A percentile compares a stretch with the other conserved stretches of the same genome.
These are phyloP conservation scores for Lactarius tabidus DNA, from an alignment of 768 basidiomycete species.

Conservation along the genomic window DNA sequence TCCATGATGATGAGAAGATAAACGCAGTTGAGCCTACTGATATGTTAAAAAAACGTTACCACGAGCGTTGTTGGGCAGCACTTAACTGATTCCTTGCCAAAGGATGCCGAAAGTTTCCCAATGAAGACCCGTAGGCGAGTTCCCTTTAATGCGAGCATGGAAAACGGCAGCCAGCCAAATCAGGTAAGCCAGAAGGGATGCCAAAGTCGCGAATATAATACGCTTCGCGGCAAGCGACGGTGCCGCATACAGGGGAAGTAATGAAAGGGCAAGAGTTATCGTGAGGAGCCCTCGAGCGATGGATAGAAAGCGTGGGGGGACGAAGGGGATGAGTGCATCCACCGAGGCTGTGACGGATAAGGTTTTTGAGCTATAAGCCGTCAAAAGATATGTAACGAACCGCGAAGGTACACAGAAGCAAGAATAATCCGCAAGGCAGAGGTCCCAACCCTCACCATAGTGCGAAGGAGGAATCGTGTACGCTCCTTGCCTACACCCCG, in stretches of 20 bases:
- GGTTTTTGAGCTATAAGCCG: constrained; percentile 15
- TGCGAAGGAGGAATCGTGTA: constrained; percentile 42
- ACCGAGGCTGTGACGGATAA: constrained; percentile 45
- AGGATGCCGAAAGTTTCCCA: constrained; percentile 45
- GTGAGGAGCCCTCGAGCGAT: constrained; percentile 41
- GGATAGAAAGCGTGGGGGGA: constrained; percentile 37
- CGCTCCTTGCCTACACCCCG: constrained; percentile 49
- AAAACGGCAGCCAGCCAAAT: constrained; percentile 53
- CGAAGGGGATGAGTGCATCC: constrained; percentile 46
- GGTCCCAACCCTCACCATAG: constrained; percentile 42
- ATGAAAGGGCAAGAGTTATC: constrained; percentile 38
- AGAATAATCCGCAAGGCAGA: constrained; percentile 47
- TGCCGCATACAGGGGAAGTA: constrained; percentile 51
- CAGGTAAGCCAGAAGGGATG: constrained; percentile 58
- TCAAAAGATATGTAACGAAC: constrained; percentile 40
- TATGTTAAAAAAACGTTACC: neutral
- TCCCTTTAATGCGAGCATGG: constrained; percentile 50
- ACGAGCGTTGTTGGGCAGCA: constrained; percentile 18
- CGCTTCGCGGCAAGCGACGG: constrained; percentile 52
- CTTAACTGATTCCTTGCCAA: constrained; percentile 64
- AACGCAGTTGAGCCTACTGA: constrained; percentile 56
- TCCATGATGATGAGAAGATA: constrained; percentile 60
- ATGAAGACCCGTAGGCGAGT: constrained; percentile 35
- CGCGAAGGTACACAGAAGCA: constrained; percentile 59
- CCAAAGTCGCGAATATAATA: constrained; percentile 51